Evolutionary conservation across 768 basidiomycete genomes (phyloP).

Genomic region (Omphalotus guepiniiformis): DNA sequence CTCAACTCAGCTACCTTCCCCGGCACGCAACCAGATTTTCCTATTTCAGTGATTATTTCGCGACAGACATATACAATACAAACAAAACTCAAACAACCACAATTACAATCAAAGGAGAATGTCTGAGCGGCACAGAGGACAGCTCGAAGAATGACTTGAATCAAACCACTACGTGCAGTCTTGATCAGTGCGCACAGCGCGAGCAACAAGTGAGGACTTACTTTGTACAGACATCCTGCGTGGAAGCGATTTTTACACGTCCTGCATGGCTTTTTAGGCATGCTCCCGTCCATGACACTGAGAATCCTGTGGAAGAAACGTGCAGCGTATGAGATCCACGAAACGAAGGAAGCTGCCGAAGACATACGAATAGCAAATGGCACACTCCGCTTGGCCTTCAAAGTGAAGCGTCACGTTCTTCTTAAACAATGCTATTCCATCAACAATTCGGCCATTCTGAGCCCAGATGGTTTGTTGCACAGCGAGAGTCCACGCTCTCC

Average conservation of each 20-base stretch:
- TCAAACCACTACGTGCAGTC: slow-evolving; percentile 69
- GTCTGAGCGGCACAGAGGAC: slow-evolving; percentile 86
- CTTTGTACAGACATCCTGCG: slow-evolving; percentile 88
- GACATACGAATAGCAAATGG: slow-evolving; percentile 90
- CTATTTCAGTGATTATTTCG: too few species aligned
- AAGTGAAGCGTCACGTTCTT: slow-evolving; percentile 92
- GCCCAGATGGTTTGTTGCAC: slow-evolving; percentile 89
- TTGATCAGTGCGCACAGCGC: background rate
- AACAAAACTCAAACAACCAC: too few species aligned
- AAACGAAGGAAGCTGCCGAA: background rate
- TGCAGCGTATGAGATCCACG: background rate
- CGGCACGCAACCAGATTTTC: too few species aligned
- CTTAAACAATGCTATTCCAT: slow-evolving; percentile 87
- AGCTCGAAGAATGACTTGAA: slow-evolving; percentile 84
- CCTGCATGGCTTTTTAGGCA: slow-evolving; percentile 89
- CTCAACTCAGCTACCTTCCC: too few species aligned
- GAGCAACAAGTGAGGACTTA: slow-evolving; percentile 22
- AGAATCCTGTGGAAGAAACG: slow-evolving; percentile 64
- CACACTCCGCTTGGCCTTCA: slow-evolving; percentile 93
- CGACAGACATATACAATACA: slow-evolving; percentile 47
- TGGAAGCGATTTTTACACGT: slow-evolving; percentile 96
- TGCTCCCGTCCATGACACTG: slow-evolving; percentile 78
- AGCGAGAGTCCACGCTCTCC: slow-evolving; percentile 91
- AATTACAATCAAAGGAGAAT: slow-evolving; percentile 41
- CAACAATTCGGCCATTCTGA: slow-evolving; percentile 89